Percentiles rank a stretch among this genome's conserved stretches.
These are phyloP conservation scores for Entelexis sorbosivorans DNA, from an alignment of 1,139 yeast species.

Conservation along the genomic window DNA sequence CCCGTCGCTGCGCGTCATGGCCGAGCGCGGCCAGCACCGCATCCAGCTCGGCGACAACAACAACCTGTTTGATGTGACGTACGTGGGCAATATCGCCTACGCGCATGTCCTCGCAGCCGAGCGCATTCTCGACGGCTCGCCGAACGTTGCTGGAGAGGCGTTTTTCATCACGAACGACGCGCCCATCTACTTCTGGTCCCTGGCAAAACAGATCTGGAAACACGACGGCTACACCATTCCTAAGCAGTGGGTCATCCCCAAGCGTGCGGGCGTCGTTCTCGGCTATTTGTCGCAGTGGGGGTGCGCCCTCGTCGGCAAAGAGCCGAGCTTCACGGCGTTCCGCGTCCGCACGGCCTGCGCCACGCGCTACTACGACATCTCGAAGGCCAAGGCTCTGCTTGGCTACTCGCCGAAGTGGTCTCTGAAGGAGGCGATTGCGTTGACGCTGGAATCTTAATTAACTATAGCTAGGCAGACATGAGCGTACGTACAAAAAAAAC, in stretches of 20 bases:
- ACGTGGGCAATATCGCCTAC: constrained; percentile 98
- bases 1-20: constrained; percentile 81
- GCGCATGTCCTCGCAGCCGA: constrained; percentile 89
- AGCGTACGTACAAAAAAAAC: not conserved
- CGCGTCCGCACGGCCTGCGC: constrained; percentile 91
- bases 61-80: constrained; percentile 91
- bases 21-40: constrained; percentile 74
- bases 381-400: constrained; percentile 67
- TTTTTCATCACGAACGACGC: constrained; percentile 89
- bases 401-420: constrained; percentile 75
- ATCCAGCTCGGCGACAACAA: constrained; percentile 91
- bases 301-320: constrained; percentile 59
- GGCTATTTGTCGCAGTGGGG: constrained; percentile 73
- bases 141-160: constrained; percentile 62
- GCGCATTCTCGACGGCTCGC: constrained; percentile 41
- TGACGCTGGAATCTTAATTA: constrained; percentile 21
- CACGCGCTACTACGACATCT: constrained; percentile 83
- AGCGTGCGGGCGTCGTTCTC: constrained; percentile 62
- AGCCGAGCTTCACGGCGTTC: constrained; percentile 92
- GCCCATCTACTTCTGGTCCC: constrained; percentile 94
- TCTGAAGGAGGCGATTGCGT: constrained; percentile 69
- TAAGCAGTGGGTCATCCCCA: constrained; percentile 54
- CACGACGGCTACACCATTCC: constrained; percentile 79
- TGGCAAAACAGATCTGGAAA: constrained; percentile 95
- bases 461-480: too few species aligned